Conservation (phyloP, 2,329 filamentous ascomycete species). For the Trichoderma sp. region DNA sequence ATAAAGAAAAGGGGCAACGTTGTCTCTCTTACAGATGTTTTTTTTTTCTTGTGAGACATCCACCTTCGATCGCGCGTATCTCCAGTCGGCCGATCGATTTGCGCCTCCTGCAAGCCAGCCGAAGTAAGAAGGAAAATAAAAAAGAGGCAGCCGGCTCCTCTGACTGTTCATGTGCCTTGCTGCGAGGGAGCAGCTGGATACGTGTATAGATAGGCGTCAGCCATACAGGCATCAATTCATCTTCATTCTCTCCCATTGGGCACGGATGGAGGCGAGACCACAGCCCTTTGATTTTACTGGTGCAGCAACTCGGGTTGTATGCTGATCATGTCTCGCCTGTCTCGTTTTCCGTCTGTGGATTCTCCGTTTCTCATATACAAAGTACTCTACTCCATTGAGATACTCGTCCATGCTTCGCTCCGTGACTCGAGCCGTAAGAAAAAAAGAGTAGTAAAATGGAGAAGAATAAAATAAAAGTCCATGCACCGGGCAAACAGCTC, state of each 20-base stretch:
- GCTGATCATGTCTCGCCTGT: background rate
- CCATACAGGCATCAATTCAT: background rate
- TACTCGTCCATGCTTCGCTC: background rate
- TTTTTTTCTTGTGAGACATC: background rate
- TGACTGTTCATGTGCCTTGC: background rate
- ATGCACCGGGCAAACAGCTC: background rate
- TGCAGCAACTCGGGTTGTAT: background rate
- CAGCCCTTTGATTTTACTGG: background rate
- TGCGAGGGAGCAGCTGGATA: background rate
- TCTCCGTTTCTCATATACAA: background rate
- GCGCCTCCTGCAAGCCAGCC: background rate
- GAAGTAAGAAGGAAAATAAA: background rate
- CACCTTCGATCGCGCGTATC: slow-evolving; percentile 4
- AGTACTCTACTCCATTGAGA: background rate
- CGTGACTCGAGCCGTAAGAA: background rate
- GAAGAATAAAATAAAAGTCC: background rate
- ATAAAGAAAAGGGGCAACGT: background rate
- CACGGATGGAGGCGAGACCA: background rate
- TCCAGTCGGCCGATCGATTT: background rate
- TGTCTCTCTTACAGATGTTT: background rate
- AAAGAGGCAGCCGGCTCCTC: background rate
- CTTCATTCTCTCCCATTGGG: background rate
- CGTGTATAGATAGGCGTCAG: background rate
- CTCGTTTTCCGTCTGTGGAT: background rate
- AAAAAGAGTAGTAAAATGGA: background rate